Base-by-base conservation (phyloP, 2,329 filamentous ascomycete genomes). In the Bipolaris victoriae region DNA sequence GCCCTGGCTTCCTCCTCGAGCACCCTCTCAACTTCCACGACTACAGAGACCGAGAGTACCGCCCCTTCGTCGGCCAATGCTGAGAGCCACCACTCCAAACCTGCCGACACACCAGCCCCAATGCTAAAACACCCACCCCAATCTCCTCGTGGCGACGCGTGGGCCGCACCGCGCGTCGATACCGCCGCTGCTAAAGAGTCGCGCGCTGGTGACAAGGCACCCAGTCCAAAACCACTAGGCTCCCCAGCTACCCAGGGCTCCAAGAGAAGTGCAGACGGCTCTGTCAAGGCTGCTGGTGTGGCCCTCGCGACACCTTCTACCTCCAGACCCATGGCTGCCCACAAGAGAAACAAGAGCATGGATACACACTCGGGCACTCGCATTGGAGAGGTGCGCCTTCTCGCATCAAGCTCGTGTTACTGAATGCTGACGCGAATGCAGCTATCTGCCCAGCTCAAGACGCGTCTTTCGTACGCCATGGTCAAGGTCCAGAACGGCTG, bases 391-490 rank as follows among this genome's bases (percentile, higher is more conserved):
- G 90, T 95, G 82, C 67, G 81, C 81, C 37, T 33, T 49, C 22
- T 44, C 40, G 57, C 47, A 5, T 31, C 47, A 49, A 36, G 52
- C 44, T 24, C 49, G 31, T 39, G 53, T 51, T 55, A 52, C 54
- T 57, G 57, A 49, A 60, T 52, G 61, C 71, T 76, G 55, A 76
- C 59, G 56, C 49, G 40, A 58, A 60, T 68, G 44, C 73, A 92
- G 90, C 80, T 91, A 52, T 92, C 91, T 39, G 86, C 88, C 52
- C 90, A 94, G 71, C 83, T 98, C 50, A 90, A 89, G 72, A 88
- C 92, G 49, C 90, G 92, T 68, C 83, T 98, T 26, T 91, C 92
- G 6, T 97, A 97, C 76, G 94, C 94, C 63, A 95, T 96, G 85
- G 85, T 96, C 72, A 97, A 97, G 77, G 90, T 97, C 39, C 91